These are phyloP conservation scores for Protoeuglena noctilucae DNA, from an alignment of 139 green algal genomes.

Conservation along the genomic window DNA sequence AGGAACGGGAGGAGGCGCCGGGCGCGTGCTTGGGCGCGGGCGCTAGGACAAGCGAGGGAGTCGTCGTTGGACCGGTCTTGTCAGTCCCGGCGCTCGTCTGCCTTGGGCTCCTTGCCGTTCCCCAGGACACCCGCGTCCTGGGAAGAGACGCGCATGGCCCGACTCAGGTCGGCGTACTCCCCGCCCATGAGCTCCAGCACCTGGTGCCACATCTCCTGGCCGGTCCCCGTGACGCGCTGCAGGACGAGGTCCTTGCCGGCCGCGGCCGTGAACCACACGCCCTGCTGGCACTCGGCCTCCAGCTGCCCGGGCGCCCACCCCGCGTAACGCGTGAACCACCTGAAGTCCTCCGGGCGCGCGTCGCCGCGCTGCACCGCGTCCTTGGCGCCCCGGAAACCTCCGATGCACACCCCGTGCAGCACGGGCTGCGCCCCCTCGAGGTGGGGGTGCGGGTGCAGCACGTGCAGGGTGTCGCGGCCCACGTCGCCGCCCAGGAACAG, in stretches of 20 bases:
- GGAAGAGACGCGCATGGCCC: too few species aligned
- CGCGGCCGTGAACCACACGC: conserved; percentile 59
- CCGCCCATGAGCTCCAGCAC: conserved; percentile 17
- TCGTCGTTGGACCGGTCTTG: too few species aligned
- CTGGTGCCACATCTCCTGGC: conserved; percentile 4
- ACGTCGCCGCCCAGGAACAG: conserved; percentile 72
- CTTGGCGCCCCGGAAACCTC: conserved; percentile 26
- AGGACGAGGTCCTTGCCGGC: conserved; percentile 35
- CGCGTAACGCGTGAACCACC: conserved; percentile 35
- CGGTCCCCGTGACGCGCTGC: conserved; percentile 11
- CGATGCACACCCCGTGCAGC: conserved; percentile 33
- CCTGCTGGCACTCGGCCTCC: conserved; percentile 37
- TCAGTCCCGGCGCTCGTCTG: too few species aligned
- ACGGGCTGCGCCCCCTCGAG: conserved; percentile 21
- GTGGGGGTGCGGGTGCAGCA: conserved; percentile 38
- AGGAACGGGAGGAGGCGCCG: too few species aligned
- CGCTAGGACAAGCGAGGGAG: too few species aligned
- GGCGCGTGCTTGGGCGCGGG: too few species aligned
- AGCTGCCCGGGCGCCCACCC: conserved; percentile 68
- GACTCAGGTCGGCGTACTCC: conserved; percentile 13
- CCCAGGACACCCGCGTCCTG: too few species aligned
- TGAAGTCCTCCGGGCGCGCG: conserved; percentile 23
- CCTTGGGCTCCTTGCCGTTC: too few species aligned
- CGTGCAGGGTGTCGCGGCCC: conserved; percentile 30
- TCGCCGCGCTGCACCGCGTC: conserved; percentile 13